Evolutionary conservation across 495 filamentous ascomycete genomes (phyloP).

Genomic region (Neurospora terricola): DNA sequence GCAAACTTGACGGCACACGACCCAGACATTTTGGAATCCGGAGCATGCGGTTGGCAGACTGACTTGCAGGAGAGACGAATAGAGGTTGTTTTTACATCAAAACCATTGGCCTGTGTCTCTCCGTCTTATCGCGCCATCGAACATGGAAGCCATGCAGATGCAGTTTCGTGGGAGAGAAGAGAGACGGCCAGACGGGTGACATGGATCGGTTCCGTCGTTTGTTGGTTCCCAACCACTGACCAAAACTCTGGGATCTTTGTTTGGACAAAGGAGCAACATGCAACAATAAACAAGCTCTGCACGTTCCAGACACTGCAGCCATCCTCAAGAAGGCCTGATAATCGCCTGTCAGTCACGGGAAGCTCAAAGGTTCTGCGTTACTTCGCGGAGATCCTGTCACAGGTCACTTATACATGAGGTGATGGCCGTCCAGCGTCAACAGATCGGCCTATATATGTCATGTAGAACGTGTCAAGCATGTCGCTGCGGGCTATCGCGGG

Average conservation of each 20-base stretch:
- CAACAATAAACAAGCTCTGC: constrained; percentile 3
- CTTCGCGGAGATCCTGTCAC: background rate
- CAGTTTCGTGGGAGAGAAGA: constrained; percentile 7
- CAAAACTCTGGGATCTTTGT: constrained; percentile 2
- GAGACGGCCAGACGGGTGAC: background rate
- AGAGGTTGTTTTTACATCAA: background rate
- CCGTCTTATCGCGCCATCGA: constrained; percentile 15
- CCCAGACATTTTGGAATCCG: background rate
- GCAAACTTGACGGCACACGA: background rate
- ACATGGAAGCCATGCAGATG: constrained; percentile 8
- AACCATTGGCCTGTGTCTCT: constrained; percentile 4
- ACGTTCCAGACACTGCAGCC: background rate
- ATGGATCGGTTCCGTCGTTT: constrained; percentile 2
- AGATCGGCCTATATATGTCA: background rate
- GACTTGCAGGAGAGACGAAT: background rate
- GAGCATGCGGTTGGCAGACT: constrained; percentile 6
- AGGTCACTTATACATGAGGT: background rate
- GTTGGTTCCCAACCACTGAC: constrained; percentile 14
- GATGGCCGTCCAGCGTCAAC: background rate
- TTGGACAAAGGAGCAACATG: background rate
- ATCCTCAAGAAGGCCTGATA: background rate
- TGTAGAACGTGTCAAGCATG: background rate
- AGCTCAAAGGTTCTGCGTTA: background rate
- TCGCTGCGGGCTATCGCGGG: background rate
- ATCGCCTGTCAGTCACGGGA: background rate